Evolutionary conservation across 345 rosid species (phyloP).

Genomic region (Barbarea vulgaris): DNA sequence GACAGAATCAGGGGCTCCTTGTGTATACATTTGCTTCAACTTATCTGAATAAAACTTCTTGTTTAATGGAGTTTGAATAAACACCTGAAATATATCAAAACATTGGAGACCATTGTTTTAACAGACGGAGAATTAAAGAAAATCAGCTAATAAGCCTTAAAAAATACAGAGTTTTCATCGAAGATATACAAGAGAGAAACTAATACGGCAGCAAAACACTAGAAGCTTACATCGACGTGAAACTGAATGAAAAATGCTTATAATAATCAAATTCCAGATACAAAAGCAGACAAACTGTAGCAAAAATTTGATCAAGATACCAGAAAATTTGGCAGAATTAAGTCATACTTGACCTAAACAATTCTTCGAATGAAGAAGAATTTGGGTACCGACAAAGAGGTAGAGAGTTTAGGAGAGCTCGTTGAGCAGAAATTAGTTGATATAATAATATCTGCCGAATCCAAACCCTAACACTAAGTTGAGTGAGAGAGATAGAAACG

Average conservation of each 20-base stretch:
- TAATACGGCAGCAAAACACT: too few relatives aligned
- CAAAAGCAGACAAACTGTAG: background rate
- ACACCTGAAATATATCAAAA: slow-evolving; percentile 48
- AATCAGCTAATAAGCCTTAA: background rate
- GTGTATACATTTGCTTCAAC: slow-evolving; percentile 68
- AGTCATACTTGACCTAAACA: slow-evolving; percentile 47
- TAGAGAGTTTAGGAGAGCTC: slow-evolving; percentile 28
- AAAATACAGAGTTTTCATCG: background rate
- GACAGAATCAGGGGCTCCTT: slow-evolving; percentile 67
- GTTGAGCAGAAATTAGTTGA: background rate
- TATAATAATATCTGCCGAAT: slow-evolving; percentile 15
- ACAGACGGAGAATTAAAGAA: background rate
- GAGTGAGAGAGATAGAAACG: slow-evolving; percentile 16
- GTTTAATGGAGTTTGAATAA: slow-evolving; percentile 48
- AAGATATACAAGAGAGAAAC: background rate
- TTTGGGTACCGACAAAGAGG: slow-evolving; percentile 6
- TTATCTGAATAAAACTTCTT: slow-evolving; percentile 45
- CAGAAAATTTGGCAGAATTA: slow-evolving; percentile 46
- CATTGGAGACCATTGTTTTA: background rate
- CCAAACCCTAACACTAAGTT: slow-evolving; percentile 59
- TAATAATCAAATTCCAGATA: background rate
- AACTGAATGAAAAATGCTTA: background rate
- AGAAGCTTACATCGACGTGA: background rate
- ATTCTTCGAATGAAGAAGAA: slow-evolving; percentile 27
- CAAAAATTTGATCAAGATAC: slow-evolving; percentile 32